phyloP scores from a whole-genome alignment of 352 stramenopile species.

The Pythium diclinum region DNA sequence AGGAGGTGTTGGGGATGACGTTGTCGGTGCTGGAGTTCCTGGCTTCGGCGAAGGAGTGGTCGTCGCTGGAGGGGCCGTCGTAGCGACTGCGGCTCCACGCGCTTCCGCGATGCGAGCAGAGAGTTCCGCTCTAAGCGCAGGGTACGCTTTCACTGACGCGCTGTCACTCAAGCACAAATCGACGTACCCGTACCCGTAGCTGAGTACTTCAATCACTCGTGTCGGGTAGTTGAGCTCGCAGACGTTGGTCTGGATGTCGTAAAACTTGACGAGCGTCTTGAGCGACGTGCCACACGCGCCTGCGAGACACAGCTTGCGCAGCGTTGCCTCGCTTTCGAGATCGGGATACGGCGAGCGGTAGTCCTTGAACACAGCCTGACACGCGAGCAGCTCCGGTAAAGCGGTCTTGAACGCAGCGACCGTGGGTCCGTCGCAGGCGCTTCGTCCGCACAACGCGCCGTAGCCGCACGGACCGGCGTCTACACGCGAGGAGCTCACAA shows the following conservation, averaged over 20 bases:
- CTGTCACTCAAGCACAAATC: neutral
- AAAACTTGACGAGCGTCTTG: slow-evolving; percentile 13
- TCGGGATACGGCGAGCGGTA: neutral
- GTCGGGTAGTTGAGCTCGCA: slow-evolving; percentile 17
- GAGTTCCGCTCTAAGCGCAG: neutral
- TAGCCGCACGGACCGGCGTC: slow-evolving; percentile 12
- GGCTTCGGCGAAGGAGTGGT: neutral
- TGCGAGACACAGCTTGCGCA: neutral
- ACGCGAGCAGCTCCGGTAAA: slow-evolving; percentile 7
- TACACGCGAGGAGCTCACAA: neutral
- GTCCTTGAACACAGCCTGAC: neutral
- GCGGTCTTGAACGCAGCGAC: slow-evolving; percentile 9
- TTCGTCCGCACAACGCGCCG: slow-evolving; percentile 7
- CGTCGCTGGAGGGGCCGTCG: neutral
- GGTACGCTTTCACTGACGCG: neutral
- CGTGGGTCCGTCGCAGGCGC: slow-evolving; percentile 2
- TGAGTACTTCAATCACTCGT: neutral
- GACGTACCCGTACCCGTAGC: neutral
- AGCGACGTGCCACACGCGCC: slow-evolving; percentile 6
- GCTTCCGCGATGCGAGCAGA: neutral
- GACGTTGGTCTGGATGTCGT: slow-evolving; percentile 4
- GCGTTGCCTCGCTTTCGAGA: neutral
- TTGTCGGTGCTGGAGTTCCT: neutral
- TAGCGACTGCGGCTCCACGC: neutral
- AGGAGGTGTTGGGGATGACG: neutral